Percentiles rank a stretch among this genome's conserved stretches.
Conservation (phyloP, 2,329 filamentous ascomycete genomes). For the Colletotrichum higginsianum region DNA sequence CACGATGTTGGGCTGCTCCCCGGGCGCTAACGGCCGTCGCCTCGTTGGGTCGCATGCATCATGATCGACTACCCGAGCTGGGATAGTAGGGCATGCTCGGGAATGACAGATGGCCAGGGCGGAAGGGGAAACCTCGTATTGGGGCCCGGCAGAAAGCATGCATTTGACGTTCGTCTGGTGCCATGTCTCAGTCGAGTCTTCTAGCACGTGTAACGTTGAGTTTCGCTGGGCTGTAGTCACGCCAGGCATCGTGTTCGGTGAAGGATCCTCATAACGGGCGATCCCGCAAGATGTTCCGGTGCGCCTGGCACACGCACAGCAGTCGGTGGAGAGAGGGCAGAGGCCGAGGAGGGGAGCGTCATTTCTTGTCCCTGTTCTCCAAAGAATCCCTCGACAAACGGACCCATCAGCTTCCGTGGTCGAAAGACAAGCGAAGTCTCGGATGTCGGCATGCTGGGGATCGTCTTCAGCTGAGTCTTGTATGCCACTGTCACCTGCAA, state of each 20-base stretch:
- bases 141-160: not conserved
- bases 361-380: not conserved
- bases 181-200: conserved; percentile 21
- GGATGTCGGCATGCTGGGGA: not conserved
- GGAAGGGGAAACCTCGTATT: conserved; percentile 22
- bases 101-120: not conserved
- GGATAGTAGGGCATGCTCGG: not conserved
- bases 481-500: not conserved
- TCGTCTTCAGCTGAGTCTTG: not conserved
- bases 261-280: not conserved
- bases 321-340: no score
- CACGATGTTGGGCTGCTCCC: not conserved
- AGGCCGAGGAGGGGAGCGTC: not conserved
- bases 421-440: not conserved
- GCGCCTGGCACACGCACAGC: not conserved
- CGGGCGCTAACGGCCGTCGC: not conserved
- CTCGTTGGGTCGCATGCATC: not conserved
- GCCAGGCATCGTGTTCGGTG: not conserved
- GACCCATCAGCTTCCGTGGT: not conserved
- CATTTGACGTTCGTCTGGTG: not conserved
- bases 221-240: not conserved
- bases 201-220: conserved; percentile 1
- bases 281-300: not conserved
- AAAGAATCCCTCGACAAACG: not conserved
- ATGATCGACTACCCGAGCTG: not conserved